phyloP scores from a whole-genome alignment of 371 early-diverging fungal species.

The Mortierella sp. region DNA sequence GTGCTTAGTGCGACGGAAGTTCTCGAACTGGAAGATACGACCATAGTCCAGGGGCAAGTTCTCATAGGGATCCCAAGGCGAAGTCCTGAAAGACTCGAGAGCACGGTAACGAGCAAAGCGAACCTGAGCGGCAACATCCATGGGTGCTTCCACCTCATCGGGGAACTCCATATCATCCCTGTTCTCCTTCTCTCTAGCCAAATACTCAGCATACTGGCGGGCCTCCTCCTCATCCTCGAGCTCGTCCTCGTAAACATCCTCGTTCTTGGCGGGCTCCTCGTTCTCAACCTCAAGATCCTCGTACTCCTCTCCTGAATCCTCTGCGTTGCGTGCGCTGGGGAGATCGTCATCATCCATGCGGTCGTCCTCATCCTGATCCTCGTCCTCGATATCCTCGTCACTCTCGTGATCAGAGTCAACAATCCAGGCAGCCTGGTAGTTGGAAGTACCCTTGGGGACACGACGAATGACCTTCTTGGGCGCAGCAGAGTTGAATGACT shows the following conservation, averaged over 20 bases:
- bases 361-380: slow-evolving; percentile 67
- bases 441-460: slow-evolving; percentile 95
- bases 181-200: slow-evolving; percentile 76
- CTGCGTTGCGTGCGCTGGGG: slow-evolving; percentile 57
- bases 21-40: slow-evolving; percentile 95
- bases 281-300: slow-evolving; percentile 80
- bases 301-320: slow-evolving; percentile 79
- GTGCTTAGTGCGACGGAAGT: slow-evolving; percentile 81
- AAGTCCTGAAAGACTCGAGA: slow-evolving; percentile 91
- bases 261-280: slow-evolving; percentile 34
- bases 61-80: slow-evolving; percentile 98
- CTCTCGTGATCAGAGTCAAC: slow-evolving; percentile 81
- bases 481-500: slow-evolving; percentile 39
- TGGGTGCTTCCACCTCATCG: slow-evolving; percentile 96
- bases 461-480: slow-evolving; percentile 66
- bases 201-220: slow-evolving; percentile 71
- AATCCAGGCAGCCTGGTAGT: slow-evolving; percentile 98
- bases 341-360: slow-evolving; percentile 67
- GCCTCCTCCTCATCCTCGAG: slow-evolving; percentile 68
- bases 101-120: slow-evolving; percentile 96
- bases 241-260: slow-evolving; percentile 61
- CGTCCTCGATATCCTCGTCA: slow-evolving; percentile 70
- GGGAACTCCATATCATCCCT: slow-evolving; percentile 90
- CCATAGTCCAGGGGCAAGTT: slow-evolving; percentile 95
- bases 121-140: slow-evolving; percentile 84